These are phyloP conservation scores for Syzygium malaccense DNA, from an alignment of 441 rosid species.

Conservation along the genomic window DNA sequence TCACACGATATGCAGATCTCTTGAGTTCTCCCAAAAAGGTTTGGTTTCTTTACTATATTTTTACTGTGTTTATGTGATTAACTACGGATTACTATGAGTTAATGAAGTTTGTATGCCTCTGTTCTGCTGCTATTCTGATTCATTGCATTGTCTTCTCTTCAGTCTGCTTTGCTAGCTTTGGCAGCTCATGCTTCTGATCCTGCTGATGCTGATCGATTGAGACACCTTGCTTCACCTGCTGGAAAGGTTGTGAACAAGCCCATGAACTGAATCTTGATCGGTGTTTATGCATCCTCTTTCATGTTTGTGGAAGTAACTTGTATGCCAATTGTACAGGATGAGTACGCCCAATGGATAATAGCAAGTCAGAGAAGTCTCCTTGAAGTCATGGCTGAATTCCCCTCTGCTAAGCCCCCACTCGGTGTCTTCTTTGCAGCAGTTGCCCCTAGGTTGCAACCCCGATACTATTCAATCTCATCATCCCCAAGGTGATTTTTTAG, in stretches of 20 bases:
- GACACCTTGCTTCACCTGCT: constrained; percentile 56
- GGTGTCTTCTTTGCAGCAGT: constrained; percentile 92
- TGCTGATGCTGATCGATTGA: constrained; percentile 60
- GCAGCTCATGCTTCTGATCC: constrained; percentile 86
- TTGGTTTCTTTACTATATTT: background rate
- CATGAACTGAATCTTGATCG: background rate
- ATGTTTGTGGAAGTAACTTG: background rate
- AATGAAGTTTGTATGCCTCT: background rate
- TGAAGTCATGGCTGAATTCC: constrained; percentile 89
- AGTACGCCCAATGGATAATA: constrained; percentile 74
- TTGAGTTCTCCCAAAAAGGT: constrained; percentile 86
- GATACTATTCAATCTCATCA: constrained; percentile 91
- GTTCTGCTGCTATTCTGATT: background rate
- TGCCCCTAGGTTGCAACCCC: constrained; percentile 87
- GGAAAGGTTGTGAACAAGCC: constrained; percentile 50
- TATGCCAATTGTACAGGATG: constrained; percentile 38
- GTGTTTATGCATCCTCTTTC: background rate
- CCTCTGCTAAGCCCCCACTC: constrained; percentile 79
- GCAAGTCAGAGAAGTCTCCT: constrained; percentile 90
- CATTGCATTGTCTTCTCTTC: constrained; percentile 7
- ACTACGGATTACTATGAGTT: background rate
- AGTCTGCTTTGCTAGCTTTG: constrained; percentile 80
- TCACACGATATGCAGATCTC: constrained; percentile 77
- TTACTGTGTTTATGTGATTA: background rate
- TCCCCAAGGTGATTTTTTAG: constrained; percentile 57